Evolutionary conservation across 2,329 filamentous ascomycete genomes (phyloP).

Genomic region (Epichloe sp.): DNA sequence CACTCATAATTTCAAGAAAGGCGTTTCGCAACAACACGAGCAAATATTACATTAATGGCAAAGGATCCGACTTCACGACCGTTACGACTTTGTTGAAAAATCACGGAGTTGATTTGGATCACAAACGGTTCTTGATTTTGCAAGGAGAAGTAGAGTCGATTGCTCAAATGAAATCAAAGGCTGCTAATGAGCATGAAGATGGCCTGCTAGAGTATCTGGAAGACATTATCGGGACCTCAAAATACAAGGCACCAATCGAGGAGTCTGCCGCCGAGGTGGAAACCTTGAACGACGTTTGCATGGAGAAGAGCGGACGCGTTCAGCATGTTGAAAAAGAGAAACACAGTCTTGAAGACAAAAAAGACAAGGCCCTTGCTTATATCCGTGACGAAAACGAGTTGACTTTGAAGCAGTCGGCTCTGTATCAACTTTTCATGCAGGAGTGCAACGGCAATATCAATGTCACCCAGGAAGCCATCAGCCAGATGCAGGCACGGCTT

Average conservation of each 20-base stretch:
- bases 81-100: constrained; percentile 81
- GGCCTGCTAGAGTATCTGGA: constrained; percentile 93
- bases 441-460: constrained; percentile 81
- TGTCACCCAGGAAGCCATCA: constrained; percentile 79
- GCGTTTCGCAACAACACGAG: constrained; percentile 98
- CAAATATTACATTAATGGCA: constrained; percentile 93
- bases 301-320: constrained; percentile 89
- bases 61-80: constrained; percentile 79
- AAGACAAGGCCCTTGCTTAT: constrained; percentile 81
- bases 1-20: constrained; percentile 75
- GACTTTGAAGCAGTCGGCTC: constrained; percentile 71
- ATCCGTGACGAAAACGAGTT: constrained; percentile 91
- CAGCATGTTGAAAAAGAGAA: constrained; percentile 98
- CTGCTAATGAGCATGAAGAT: constrained; percentile 87
- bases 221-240: constrained; percentile 96
- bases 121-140: constrained; percentile 94
- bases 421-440: constrained; percentile 84
- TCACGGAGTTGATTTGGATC: constrained; percentile 85
- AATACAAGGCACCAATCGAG: constrained; percentile 95
- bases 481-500: constrained; percentile 78
- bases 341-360: constrained; percentile 79
- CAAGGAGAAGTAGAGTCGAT: constrained; percentile 98
- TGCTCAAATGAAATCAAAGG: constrained; percentile 98
- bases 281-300: constrained; percentile 81
- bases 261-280: constrained; percentile 86